Percentiles rank a stretch among this genome's conserved stretches.
These are phyloP conservation scores for Pneumocystis murina DNA, from an alignment of 1,139 yeast genomes.

Conservation along the genomic window DNA sequence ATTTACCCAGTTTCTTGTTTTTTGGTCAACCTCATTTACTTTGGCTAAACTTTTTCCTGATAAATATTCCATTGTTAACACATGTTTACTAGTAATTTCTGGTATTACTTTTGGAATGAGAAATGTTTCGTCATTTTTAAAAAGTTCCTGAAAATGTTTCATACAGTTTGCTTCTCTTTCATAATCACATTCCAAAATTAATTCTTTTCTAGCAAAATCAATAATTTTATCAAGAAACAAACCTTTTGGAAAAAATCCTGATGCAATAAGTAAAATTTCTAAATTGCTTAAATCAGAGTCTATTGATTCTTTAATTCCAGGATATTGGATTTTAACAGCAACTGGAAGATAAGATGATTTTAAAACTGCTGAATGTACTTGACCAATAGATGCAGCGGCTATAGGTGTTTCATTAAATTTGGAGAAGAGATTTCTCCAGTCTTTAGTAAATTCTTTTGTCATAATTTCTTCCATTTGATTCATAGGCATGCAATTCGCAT, in stretches of 20 bases:
- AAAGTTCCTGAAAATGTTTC: slow-evolving; percentile 47
- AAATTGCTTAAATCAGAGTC: slow-evolving; percentile 86
- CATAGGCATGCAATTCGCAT: slow-evolving; percentile 94
- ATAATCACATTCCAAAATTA: slow-evolving; percentile 97
- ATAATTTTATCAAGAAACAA: slow-evolving; percentile 80
- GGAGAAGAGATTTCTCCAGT: slow-evolving; percentile 64
- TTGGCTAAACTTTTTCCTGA: slow-evolving; percentile 70
- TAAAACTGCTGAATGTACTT: slow-evolving; percentile 76
- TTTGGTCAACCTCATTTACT: slow-evolving; percentile 50
- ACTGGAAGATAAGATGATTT: slow-evolving; percentile 38
- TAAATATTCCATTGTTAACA: slow-evolving; percentile 81
- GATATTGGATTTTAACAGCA: slow-evolving; percentile 94
- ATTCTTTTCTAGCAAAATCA: slow-evolving; percentile 81
- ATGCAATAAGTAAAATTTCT: slow-evolving; percentile 67
- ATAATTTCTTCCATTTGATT: slow-evolving; percentile 71
- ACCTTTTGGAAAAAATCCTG: slow-evolving; percentile 79
- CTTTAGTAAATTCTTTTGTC: slow-evolving; percentile 53
- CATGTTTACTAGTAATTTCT: slow-evolving; percentile 63
- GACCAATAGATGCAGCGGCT: slow-evolving; percentile 97
- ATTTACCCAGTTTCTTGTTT: slow-evolving; percentile 50
- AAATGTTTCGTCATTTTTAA: slow-evolving; percentile 54
- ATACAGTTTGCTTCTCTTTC: slow-evolving; percentile 74
- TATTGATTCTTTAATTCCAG: slow-evolving; percentile 89
- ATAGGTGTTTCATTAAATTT: slow-evolving; percentile 77
- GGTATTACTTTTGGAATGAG: slow-evolving; percentile 70